Evolutionary conservation across 345 rosid genomes (phyloP).

Genomic region (Corchorus capsularis): DNA sequence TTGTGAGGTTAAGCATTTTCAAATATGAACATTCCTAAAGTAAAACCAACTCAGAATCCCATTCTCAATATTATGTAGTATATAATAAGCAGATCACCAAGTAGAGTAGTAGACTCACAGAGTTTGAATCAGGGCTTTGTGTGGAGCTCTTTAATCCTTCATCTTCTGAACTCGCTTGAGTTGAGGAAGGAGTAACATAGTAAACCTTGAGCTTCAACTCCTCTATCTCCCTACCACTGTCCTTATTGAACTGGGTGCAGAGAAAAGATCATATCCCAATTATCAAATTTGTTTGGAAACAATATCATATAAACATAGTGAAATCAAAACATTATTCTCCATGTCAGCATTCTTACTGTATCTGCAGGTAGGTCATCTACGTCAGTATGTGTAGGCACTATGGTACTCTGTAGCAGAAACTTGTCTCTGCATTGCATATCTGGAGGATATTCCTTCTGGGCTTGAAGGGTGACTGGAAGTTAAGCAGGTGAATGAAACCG

Average conservation of each 20-base stretch:
- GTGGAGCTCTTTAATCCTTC: slow-evolving; percentile 46
- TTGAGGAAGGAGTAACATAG: slow-evolving; percentile 53
- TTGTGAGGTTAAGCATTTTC: neutral
- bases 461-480: slow-evolving; percentile 86
- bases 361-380: slow-evolving; percentile 86
- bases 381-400: slow-evolving; percentile 71
- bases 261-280: slow-evolving; percentile 17
- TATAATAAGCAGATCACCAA: neutral
- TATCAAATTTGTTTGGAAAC: neutral
- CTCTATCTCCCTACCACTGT: slow-evolving; percentile 62
- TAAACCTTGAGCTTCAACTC: slow-evolving; percentile 88
- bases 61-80: neutral
- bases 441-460: slow-evolving; percentile 73
- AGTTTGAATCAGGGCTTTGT: slow-evolving; percentile 50
- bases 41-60: no score
- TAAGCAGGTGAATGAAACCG: slow-evolving; percentile 23
- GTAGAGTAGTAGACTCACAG: slow-evolving; percentile 50
- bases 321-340: slow-evolving; percentile 6
- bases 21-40: neutral
- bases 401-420: slow-evolving; percentile 89
- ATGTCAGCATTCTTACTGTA: slow-evolving; percentile 54
- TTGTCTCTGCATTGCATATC: slow-evolving; percentile 98
- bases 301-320: slow-evolving; percentile 6
- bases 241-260: slow-evolving; percentile 69
- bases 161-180: slow-evolving; percentile 55